Conservation (phyloP, 768 basidiomycete species). For the Tylopilus cervinicoccineus region DNA sequence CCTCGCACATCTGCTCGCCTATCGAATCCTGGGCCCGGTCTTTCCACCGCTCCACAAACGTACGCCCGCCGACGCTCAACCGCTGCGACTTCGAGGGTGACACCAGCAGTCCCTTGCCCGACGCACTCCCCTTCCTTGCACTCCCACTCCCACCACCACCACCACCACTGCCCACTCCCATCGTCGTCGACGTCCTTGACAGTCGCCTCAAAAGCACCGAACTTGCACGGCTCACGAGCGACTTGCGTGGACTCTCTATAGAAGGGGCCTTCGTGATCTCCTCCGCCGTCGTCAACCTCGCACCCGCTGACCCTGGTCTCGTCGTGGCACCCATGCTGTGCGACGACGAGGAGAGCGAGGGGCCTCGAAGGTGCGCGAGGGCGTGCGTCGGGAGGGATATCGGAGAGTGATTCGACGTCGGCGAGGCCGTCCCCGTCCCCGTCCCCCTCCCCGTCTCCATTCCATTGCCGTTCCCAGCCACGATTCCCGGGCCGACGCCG, state of each 20-base stretch:
- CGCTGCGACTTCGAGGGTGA: conserved; percentile 5
- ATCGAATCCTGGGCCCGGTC: background rate
- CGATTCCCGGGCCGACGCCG: no score
- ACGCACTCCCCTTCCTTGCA: background rate
- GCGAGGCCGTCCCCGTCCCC: background rate
- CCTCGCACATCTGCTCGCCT: background rate
- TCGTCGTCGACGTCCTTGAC: conserved; percentile 17
- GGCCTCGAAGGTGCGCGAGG: conserved; percentile 1
- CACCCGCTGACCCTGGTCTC: conserved; percentile 26
- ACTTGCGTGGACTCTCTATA: conserved; percentile 3
- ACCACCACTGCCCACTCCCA: background rate
- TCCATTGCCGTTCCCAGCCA: no score
- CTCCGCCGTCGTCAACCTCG: conserved; percentile 14
- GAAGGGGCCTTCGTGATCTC: background rate
- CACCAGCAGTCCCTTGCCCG: background rate
- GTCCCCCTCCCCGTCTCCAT: no score
- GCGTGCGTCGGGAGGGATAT: conserved; percentile 14
- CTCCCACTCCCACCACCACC: background rate
- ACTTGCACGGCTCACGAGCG: conserved; percentile 27
- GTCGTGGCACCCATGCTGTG: background rate
- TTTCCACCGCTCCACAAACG: conserved; percentile 1
- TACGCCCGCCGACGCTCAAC: background rate
- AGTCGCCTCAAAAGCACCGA: conserved; percentile 23
- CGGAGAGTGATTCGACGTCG: conserved; percentile 11
- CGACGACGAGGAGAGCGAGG: background rate